Evolutionary conservation across 1,284 basidiomycete species (phyloP), one percentile per base, ranked within the genome.

Genomic region (Rhodotorula sp.): DNA sequence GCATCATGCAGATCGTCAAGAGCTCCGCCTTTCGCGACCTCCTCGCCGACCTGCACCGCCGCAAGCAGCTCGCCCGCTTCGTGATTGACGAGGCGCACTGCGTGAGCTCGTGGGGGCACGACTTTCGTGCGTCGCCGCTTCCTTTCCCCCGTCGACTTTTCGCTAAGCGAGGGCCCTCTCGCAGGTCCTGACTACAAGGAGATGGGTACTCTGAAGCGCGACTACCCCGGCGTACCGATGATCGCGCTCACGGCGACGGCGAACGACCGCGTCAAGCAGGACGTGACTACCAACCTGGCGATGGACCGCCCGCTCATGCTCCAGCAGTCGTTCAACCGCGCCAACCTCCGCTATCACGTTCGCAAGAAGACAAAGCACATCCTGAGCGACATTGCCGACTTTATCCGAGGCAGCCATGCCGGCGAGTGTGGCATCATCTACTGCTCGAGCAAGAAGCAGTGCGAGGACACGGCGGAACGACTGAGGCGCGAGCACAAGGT

Each of bases 171-270:
- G 32, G 15, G 29, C n/a, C n/a, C n/a, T 0, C 19, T 10, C 46
- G 15, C 69, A 76, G 75, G 78, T 7, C 80, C 80, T 7, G 81
- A 84, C 76, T 84, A 84, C 79, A 82, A 82, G 67, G 76, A 81
- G 69, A 84, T 99, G 37, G 87, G 87, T 27, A 80, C 84, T 22
- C 84, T 98, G 54, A 89, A 93, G 44, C 81, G 85, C 32, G 85
- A 87, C 21, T 98, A 88, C 81, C 91, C 91, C 0, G 80, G 84
- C 6, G 86, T 95, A 2, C 96, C 96, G 0, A 90, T 99, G 79
- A 97, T 97, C 88, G 97, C 96, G 0, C 85, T 99, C 59, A 98
- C 97, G 0, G 97, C 94, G 2, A 98, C 96, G 0, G 97, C 95
- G 1, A 92, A 91, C 73, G 84, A 86, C 60, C 85, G 88, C 64